Percentiles rank a stretch among this genome's conserved stretches.
phyloP scores from a whole-genome alignment of 495 filamentous ascomycete genomes.

The Friedmanniomyces simplex region DNA sequence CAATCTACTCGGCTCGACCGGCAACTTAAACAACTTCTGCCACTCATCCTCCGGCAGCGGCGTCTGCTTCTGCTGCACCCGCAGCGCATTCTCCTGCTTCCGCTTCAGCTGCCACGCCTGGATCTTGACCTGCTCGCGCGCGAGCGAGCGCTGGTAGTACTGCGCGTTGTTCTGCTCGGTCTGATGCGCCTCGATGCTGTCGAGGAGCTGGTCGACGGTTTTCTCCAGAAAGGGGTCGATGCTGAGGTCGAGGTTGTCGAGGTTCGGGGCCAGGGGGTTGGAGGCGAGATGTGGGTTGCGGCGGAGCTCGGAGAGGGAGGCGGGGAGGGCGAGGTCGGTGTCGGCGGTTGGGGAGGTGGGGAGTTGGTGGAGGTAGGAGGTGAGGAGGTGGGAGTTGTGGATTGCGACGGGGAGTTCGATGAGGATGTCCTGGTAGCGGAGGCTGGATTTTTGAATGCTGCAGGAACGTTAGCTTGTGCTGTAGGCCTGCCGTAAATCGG shows the following conservation, averaged over 20 bases:
- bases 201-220: constrained; percentile 88
- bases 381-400: constrained; percentile 96
- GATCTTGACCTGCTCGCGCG: constrained; percentile 92
- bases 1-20: constrained; percentile 80
- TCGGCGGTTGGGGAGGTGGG: constrained; percentile 44
- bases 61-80: constrained; percentile 75
- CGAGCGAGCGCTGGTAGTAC: constrained; percentile 94
- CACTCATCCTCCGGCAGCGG: constrained; percentile 93
- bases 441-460: constrained; percentile 80
- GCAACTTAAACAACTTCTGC: constrained; percentile 95
- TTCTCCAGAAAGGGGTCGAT: constrained; percentile 99
- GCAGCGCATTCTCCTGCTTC: constrained; percentile 81
- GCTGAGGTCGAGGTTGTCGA: constrained; percentile 75
- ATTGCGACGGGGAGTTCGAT: constrained; percentile 83
- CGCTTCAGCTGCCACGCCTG: constrained; percentile 91
- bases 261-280: constrained; percentile 70
- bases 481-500: not conserved
- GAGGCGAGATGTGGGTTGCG: constrained; percentile 38
- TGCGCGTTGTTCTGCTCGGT: constrained; percentile 98
- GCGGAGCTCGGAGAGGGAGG: constrained; percentile 64
- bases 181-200: constrained; percentile 94
- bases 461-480: not conserved
- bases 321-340: constrained; percentile 54
- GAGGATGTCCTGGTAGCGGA: constrained; percentile 90
- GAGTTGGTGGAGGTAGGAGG: constrained; percentile 86